These are phyloP conservation scores for Aspergillus viridinutans DNA, from an alignment of 2,329 filamentous ascomycete species.

Conservation along the genomic window DNA sequence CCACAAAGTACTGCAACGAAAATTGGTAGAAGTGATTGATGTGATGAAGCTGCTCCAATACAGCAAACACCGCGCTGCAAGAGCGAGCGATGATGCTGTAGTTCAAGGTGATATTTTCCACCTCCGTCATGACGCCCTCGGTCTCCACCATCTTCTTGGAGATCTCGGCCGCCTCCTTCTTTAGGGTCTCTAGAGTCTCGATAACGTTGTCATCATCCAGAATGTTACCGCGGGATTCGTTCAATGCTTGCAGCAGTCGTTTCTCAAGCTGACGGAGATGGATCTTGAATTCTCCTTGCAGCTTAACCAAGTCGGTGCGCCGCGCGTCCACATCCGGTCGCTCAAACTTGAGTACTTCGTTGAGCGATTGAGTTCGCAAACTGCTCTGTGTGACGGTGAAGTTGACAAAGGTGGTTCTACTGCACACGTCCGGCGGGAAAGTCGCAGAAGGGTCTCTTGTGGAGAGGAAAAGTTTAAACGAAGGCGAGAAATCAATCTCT, in stretches of 20 bases:
- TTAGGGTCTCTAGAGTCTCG: constrained; percentile 92
- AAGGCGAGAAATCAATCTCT: constrained; percentile 97
- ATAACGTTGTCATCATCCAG: constrained; percentile 98
- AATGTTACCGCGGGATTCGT: constrained; percentile 96
- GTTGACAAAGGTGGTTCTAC: constrained; percentile 97
- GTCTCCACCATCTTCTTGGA: constrained; percentile 94
- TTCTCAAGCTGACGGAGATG: constrained; percentile 94
- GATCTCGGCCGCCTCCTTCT: constrained; percentile 95
- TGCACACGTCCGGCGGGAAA: constrained; percentile 96
- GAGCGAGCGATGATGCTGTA: constrained; percentile 91
- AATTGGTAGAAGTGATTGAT: constrained; percentile 99
- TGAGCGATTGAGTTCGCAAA: constrained; percentile 94
- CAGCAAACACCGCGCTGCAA: constrained; percentile 95
- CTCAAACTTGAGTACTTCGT: constrained; percentile 96
- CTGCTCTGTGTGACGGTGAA: constrained; percentile 99
- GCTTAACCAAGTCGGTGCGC: constrained; percentile 93
- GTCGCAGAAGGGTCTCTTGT: constrained; percentile 93
- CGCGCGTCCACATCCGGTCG: constrained; percentile 95
- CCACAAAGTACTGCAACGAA: constrained; percentile 94
- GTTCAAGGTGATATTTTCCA: constrained; percentile 90
- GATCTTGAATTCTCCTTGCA: constrained; percentile 99
- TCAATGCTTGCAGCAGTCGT: constrained; percentile 85
- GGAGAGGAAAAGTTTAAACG: constrained; percentile 91
- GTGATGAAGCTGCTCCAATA: constrained; percentile 94
- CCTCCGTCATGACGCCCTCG: constrained; percentile 96